phyloP scores from a whole-genome alignment of 2,329 filamentous ascomycete genomes.

The Scolecobasidium constrictum region DNA sequence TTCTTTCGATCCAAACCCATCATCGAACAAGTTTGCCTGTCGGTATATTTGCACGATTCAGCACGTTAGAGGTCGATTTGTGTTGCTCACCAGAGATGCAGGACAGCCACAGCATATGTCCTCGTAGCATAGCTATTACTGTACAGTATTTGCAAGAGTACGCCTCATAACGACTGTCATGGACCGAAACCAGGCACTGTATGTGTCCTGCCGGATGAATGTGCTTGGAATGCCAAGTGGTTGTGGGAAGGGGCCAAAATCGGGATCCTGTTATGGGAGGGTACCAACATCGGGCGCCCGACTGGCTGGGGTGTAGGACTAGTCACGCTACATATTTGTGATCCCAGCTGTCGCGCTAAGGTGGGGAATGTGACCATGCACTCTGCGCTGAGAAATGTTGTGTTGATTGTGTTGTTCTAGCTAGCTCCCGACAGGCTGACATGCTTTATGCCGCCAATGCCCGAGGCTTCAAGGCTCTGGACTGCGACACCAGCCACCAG shows the following conservation, averaged over 20 bases:
- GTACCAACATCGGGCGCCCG: slow-evolving; percentile 3
- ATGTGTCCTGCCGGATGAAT: slow-evolving; percentile 7
- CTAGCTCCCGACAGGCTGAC: slow-evolving; percentile 3
- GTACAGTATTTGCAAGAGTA: slow-evolving; percentile 5
- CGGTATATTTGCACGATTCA: background rate
- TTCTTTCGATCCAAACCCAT: slow-evolving; percentile 5
- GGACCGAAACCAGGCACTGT: slow-evolving; percentile 5
- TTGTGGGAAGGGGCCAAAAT: slow-evolving; percentile 1
- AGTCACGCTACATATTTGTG: background rate
- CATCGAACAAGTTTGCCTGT: slow-evolving; percentile 1
- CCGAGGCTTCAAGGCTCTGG: slow-evolving; percentile 10
- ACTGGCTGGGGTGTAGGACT: background rate
- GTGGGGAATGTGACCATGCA: background rate
- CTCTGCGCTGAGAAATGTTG: slow-evolving; percentile 1
- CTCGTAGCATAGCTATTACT: slow-evolving; percentile 3
- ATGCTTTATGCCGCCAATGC: slow-evolving; percentile 10
- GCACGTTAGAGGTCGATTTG: too few relatives aligned
- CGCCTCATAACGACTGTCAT: slow-evolving; percentile 2
- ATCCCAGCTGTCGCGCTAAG: slow-evolving; percentile 1
- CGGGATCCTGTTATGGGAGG: slow-evolving; percentile 1
- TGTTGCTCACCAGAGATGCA: too few relatives aligned
- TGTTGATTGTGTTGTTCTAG: background rate
- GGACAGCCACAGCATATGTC: too few relatives aligned
- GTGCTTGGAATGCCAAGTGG: slow-evolving; percentile 5
- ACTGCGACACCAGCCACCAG: too few relatives aligned